Evolutionary conservation across 306 rosid genomes (phyloP).

Genomic region (Trifolium pratense): DNA sequence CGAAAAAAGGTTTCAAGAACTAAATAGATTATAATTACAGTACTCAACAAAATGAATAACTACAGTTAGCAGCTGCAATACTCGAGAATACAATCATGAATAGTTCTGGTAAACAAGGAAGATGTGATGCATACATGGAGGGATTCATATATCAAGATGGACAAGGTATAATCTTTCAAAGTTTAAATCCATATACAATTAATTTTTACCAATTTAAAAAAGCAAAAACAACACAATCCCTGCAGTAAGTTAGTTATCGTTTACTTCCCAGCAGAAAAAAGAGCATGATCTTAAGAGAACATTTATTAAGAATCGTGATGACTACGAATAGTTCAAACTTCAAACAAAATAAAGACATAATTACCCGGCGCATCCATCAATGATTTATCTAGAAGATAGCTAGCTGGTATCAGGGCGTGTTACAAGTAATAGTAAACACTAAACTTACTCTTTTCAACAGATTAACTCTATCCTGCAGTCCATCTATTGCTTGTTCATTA

Average conservation of each 20-base stretch:
- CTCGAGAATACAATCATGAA: constrained; percentile 4
- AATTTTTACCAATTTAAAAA: constrained; percentile 18
- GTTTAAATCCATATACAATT: not conserved
- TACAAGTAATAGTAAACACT: constrained; percentile 20
- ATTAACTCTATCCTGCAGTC: constrained; percentile 91
- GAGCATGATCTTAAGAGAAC: not conserved
- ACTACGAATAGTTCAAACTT: not conserved
- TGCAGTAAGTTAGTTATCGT: not conserved
- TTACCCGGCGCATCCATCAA: not conserved
- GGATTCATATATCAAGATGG: not conserved
- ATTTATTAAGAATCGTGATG: no score
- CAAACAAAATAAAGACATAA: constrained; percentile 12
- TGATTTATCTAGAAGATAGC: not conserved
- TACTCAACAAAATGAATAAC: constrained; percentile 15
- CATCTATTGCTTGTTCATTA: constrained; percentile 81
- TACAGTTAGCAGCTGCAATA: not conserved
- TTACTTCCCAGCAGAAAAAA: constrained; percentile 5
- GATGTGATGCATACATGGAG: not conserved
- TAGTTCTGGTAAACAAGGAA: constrained; percentile 24
- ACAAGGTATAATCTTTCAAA: not conserved
- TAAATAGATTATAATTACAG: not conserved
- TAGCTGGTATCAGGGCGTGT: constrained; percentile 7
- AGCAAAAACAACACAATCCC: not conserved
- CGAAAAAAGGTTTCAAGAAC: constrained; percentile 10
- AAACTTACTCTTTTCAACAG: constrained; percentile 81